Conservation (phyloP, 768 basidiomycete genomes). For the Leccinellum luteum region DNA sequence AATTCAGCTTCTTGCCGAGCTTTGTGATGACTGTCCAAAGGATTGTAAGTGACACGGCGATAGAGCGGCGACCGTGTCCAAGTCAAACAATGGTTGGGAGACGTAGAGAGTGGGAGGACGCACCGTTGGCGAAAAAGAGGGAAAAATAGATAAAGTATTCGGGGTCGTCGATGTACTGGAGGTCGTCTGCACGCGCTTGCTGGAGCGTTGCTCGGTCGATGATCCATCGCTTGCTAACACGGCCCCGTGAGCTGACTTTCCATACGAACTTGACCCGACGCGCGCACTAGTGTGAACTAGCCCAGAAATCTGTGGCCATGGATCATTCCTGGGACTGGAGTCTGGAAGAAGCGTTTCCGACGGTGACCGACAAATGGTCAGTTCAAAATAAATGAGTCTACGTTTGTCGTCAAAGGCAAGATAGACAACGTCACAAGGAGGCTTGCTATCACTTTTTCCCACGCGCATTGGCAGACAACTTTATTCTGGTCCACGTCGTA, state of each 20-base stretch:
- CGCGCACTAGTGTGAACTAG: conserved; percentile 82
- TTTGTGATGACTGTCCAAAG: conserved; percentile 68
- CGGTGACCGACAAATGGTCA: too few relatives aligned
- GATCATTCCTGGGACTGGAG: background rate
- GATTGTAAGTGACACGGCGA: background rate
- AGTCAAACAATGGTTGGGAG: background rate
- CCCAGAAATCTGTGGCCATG: conserved; percentile 93
- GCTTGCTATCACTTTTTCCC: background rate
- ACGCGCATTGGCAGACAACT: background rate
- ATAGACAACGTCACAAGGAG: too few relatives aligned
- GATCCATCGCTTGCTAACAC: conserved; percentile 83
- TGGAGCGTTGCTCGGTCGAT: conserved; percentile 75
- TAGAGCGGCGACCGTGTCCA: background rate
- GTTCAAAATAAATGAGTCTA: too few relatives aligned
- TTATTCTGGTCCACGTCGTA: too few relatives aligned
- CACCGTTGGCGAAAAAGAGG: conserved; percentile 88
- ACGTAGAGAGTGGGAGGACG: conserved; percentile 8
- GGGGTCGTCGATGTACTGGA: conserved; percentile 73
- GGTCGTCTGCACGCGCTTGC: conserved; percentile 74
- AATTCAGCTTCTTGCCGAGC: conserved; percentile 75
- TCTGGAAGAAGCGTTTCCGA: background rate
- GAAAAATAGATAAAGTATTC: conserved; percentile 77
- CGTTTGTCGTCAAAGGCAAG: background rate
- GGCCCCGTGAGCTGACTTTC: conserved; percentile 15
- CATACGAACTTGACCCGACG: conserved; percentile 9